Percentiles rank a stretch among this genome's conserved stretches.
Conservation (phyloP, 116 monocot genomes). For the Cymodocea nodosa region DNA sequence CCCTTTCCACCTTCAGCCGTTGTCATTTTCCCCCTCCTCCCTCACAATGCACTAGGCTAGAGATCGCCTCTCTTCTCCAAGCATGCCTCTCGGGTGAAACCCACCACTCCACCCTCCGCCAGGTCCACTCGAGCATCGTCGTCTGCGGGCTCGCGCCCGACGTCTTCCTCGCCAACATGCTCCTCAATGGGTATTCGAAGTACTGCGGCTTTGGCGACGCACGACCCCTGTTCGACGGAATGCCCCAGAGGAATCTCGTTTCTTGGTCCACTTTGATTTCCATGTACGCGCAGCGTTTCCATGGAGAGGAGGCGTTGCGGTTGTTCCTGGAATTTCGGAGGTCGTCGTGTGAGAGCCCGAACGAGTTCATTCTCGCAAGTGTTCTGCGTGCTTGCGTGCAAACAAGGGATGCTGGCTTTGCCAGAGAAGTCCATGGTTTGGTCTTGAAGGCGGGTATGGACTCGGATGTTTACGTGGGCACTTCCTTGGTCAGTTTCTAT, state of each 20-base stretch:
- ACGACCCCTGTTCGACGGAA: conserved; percentile 49
- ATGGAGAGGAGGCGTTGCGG: conserved; percentile 21
- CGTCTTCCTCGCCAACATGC: conserved; percentile 49
- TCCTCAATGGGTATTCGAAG: conserved; percentile 44
- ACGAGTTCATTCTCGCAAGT: conserved; percentile 77
- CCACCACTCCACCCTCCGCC: conserved; percentile 15
- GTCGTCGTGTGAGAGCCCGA: conserved; percentile 18
- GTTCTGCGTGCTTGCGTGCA: conserved; percentile 52
- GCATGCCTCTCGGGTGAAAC: conserved; percentile 26
- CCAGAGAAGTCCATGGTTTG: conserved; percentile 36
- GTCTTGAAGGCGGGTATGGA: conserved; percentile 28
- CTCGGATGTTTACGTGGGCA: conserved; percentile 58
- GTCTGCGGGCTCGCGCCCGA: conserved; percentile 28
- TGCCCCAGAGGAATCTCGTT: conserved; percentile 45
- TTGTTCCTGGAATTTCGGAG: conserved; percentile 30
- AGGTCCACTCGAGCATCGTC: conserved; percentile 36
- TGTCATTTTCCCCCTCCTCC: no score
- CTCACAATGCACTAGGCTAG: conserved; percentile 1
- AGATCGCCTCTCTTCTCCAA: conserved; percentile 32
- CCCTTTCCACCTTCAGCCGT: neutral
- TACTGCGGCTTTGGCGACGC: conserved; percentile 14
- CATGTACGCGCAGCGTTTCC: conserved; percentile 28
- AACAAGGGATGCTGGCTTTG: conserved; percentile 9
- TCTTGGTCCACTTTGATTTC: conserved; percentile 80
- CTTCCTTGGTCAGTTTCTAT: conserved; percentile 54